Evolutionary conservation across 1,284 basidiomycete species (phyloP), one percentile per base, ranked within the genome.

Genomic region (Papiliotrema nemorosa): DNA sequence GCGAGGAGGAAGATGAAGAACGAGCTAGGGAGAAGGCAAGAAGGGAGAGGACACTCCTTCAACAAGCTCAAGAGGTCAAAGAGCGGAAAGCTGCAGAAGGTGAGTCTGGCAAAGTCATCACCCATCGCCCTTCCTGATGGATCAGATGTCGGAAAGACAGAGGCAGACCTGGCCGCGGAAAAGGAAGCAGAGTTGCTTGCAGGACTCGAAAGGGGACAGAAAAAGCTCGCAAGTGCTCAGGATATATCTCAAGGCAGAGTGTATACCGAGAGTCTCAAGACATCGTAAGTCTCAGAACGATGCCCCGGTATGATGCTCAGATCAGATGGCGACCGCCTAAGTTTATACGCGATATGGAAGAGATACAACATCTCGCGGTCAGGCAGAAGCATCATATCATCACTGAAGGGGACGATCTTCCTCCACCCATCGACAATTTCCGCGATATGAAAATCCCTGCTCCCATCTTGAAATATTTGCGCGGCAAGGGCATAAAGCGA

Each of bases 371-470:
- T 65, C 80, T 82, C 50, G 81, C 78, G 55, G 76, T 97, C 24
- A 83, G 96, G 27, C 88, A 94, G 53, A 89, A 91, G 75, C 82
- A 88, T 63, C 91, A 97, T 68, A 96, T 99, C 64, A 77, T 96
- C 20, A 84, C 88, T 18, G 90, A 97, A 62, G 94, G 94, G 4
- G 84, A 92, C 52, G 82, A 92, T 63, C 79, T 96, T n/a, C 75
- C 94, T 5, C 91, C 92, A 20, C 89, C 93, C 1, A 96, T 97
- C 49, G 85, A 90, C 55, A 84, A 88, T 62, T 98, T 98, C 74
- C 41, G 90, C 85, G 96, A 98, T 71, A 99, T 99, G 96, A 97
- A 97, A 79, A 84, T 99, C 9, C 96, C 94, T 2, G 79, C 82
- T 31, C 81, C 85, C 6, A 82, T 98, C 22, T 77, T 98, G 29